These are phyloP conservation scores for Naganishia sp. DNA, from an alignment of 1,284 basidiomycete genomes.

Conservation along the genomic window DNA sequence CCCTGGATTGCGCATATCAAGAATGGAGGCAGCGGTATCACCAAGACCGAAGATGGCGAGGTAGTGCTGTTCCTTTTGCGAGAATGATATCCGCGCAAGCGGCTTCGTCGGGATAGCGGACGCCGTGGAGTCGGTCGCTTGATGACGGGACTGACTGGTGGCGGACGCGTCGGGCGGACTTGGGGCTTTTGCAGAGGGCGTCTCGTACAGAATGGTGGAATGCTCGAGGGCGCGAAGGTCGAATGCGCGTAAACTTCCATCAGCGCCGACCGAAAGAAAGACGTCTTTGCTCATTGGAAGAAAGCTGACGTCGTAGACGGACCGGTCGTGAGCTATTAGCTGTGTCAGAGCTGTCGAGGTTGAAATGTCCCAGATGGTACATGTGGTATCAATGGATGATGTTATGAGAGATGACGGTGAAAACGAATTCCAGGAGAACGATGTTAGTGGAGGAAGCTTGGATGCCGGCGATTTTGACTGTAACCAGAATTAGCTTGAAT, in stretches of 20 bases:
- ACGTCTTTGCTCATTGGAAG: slow-evolving; percentile 96
- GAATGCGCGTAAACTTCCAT: slow-evolving; percentile 93
- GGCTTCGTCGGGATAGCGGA: slow-evolving; percentile 40
- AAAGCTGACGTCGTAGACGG: slow-evolving; percentile 97
- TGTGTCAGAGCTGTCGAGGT: slow-evolving; percentile 95
- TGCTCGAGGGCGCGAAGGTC: slow-evolving; percentile 95
- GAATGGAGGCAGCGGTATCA: slow-evolving; percentile 77
- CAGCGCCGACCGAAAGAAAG: slow-evolving; percentile 97
- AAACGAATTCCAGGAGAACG: slow-evolving; percentile 93
- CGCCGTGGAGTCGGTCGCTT: slow-evolving; percentile 49
- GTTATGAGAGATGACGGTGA: slow-evolving; percentile 85
- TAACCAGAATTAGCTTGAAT: slow-evolving; percentile 39
- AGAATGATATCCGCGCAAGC: slow-evolving; percentile 31
- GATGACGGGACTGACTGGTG: slow-evolving; percentile 81
- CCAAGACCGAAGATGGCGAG: slow-evolving; percentile 62
- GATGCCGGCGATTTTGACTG: slow-evolving; percentile 86
- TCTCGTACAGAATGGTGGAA: slow-evolving; percentile 97
- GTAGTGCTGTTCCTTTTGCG: slow-evolving; percentile 46
- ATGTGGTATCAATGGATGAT: slow-evolving; percentile 93
- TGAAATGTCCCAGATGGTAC: slow-evolving; percentile 96
- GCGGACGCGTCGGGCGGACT: slow-evolving; percentile 68
- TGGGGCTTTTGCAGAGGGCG: slow-evolving; percentile 64
- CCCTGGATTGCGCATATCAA: slow-evolving; percentile 92
- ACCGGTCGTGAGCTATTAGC: slow-evolving; percentile 95
- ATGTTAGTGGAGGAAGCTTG: slow-evolving; percentile 83